Evolutionary conservation across 192 early-diverging fungal genomes (phyloP), one percentile per base, ranked within the genome.

Genomic region (Thamnidium elegans): DNA sequence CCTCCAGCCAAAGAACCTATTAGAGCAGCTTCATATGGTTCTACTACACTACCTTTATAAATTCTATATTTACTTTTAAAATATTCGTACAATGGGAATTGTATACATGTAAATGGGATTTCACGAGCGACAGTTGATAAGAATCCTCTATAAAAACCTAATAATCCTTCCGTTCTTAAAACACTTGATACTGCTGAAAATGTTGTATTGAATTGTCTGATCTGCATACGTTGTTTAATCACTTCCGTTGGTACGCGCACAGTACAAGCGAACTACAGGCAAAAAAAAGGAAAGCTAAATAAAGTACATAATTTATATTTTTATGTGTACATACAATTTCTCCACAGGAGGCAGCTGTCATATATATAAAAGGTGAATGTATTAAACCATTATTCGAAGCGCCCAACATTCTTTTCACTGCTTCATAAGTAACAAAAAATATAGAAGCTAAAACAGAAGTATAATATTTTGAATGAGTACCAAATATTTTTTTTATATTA

Each of bases 231-330:
- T 73, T 95, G 92, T 73, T 98, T 98, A 54, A 95, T 83, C 10
- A 96, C 90, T 65, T 98, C 96, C 14, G 96, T 96, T 2, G 96
- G 96, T 17, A 96, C 94, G 14, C 96, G 84, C 23, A 96, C 87
- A 48, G 92, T 71, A 68, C 96, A 96, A 15, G 96, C 96, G 7
- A 86, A 78, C 90, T 91, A 61, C 26, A 26, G 1, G 1, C 26
- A 45, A 8, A 36, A 15, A 20, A 7, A 59, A 15, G 39, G n/a
- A 65, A 7, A 15, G 17, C 3, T 48, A 48, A 15, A 48, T 48
- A 48, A 48, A 48, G 11, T n/a, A 44, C 7, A 32, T 31, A 42
- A 10, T 14, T 7, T n/a, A 0, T 51, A 9, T 53, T 23, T 21
- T 9, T 30, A 0, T 53, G 13, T 48, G 62, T 73, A 36, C 85